Conservation (phyloP, 208 protist genomes). For the Zelonia costaricensis region DNA sequence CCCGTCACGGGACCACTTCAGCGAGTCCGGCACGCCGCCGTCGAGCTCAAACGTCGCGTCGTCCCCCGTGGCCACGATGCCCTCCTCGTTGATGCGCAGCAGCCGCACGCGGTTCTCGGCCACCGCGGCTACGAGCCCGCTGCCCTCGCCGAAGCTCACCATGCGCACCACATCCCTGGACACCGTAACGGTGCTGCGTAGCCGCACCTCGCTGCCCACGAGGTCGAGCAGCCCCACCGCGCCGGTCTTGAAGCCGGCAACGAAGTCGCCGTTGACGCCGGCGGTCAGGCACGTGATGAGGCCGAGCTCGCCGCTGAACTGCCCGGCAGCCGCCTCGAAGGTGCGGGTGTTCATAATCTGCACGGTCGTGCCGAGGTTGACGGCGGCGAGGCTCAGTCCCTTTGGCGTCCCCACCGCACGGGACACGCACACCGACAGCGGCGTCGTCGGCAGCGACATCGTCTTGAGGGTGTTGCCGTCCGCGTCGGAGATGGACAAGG, state of each 20-base stretch:
- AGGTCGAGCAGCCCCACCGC: constrained; percentile 51
- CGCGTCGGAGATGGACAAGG: constrained; percentile 83
- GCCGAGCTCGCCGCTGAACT: constrained; percentile 79
- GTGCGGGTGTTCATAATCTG: constrained; percentile 51
- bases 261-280: constrained; percentile 34
- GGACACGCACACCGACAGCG: constrained; percentile 63
- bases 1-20: constrained; percentile 89
- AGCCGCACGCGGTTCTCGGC: constrained; percentile 56
- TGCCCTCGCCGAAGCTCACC: constrained; percentile 50
- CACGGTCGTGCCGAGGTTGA: constrained; percentile 59
- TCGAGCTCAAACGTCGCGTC: constrained; percentile 20
- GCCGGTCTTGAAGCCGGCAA: constrained; percentile 65
- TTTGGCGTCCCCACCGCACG: constrained; percentile 28
- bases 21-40: constrained; percentile 4
- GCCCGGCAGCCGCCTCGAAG: constrained; percentile 48
- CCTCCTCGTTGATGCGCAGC: constrained; percentile 59
- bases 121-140: constrained; percentile 44
- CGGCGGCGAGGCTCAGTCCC: constrained; percentile 46
- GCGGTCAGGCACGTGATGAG: constrained; percentile 44
- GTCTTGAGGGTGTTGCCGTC: constrained; percentile 78
- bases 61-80: constrained; percentile 28
- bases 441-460: constrained; percentile 42
- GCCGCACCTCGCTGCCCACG: constrained; percentile 36
- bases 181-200: constrained; percentile 31
- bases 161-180: constrained; percentile 35